Evolutionary conservation across 2,329 filamentous ascomycete genomes (phyloP), one percentile per base, ranked within the genome.

Genomic region (Alternaria brassicae): DNA sequence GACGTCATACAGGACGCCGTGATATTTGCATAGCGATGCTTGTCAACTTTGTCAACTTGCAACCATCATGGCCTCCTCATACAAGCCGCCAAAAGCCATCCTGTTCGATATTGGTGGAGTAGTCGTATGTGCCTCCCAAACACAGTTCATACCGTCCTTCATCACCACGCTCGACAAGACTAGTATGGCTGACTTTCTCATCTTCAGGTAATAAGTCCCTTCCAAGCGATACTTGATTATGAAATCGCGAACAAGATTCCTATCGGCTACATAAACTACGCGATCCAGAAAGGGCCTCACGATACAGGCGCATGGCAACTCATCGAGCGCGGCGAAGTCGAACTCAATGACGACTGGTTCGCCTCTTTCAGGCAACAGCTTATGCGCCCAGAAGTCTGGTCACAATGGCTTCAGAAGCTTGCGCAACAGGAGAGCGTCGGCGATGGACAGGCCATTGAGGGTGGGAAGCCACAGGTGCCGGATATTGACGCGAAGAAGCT

Each of bases 101-200:
- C 83, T 99, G 21, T 98, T 98, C 77, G 95, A 99, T 79, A 95
- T 99, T 68, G 95, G 95, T 37, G 95, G 95, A 62, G 95, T 99
- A 69, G 96, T 92, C 84, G 94, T 97, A 89, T 84, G 92, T 88
- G 34, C 51, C 32, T 19, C 47, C 17, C 19, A 21, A 27, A 51
- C 41, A 44, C 32, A 27, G 37, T 44, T 37, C 21, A 19, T 10
- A 19, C 28, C 25, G 9, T 13, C 28, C 25, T n/a, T n/a, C 41
- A 13, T 27, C 21, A 49, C 12, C 41, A n/a, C 32, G 6, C 30
- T 9, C n/a, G 19, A 40, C 21, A 32, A 32, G 25, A 49, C n/a
- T 4, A 15, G 25, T 8, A 41, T 28, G 21, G 47, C 57, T 54
- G 53, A 61, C 37, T 40, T 45, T 37, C 8, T 19, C 23, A 12